A percentile compares a stretch with the other conserved stretches of the same genome.
Conservation (phyloP, 345 rosid genomes). For the Durio zibethinus region DNA sequence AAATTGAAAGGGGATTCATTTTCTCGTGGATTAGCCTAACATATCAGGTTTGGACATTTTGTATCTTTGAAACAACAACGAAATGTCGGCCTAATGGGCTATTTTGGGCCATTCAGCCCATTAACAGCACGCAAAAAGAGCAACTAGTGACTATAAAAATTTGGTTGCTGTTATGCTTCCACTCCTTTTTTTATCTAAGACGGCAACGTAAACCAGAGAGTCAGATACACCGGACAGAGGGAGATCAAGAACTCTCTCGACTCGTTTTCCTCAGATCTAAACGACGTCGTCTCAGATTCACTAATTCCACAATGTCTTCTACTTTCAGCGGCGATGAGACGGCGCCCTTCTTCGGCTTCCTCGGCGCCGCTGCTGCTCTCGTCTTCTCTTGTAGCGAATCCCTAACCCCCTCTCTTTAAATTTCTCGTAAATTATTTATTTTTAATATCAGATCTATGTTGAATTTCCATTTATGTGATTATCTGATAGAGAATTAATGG, state of each 20-base stretch:
- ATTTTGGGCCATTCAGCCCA: background rate
- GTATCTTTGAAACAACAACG: background rate
- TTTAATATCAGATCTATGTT: background rate
- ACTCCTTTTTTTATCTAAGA: background rate
- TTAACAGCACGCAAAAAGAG: background rate
- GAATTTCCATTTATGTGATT: background rate
- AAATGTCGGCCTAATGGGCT: too few relatives aligned
- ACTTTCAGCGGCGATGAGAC: slow-evolving; percentile 75
- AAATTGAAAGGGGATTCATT: too few relatives aligned
- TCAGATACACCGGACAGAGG: too few relatives aligned
- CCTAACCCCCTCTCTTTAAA: too few relatives aligned
- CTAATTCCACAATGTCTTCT: slow-evolving; percentile 38
- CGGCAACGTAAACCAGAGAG: background rate
- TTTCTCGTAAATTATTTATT: background rate
- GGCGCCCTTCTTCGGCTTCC: slow-evolving; percentile 83
- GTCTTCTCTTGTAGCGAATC: slow-evolving; percentile 63
- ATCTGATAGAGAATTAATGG: background rate
- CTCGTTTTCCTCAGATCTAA: slow-evolving; percentile 8
- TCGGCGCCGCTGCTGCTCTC: slow-evolving; percentile 76
- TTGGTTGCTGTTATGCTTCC: background rate
- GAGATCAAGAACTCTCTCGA: background rate
- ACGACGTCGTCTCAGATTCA: slow-evolving; percentile 29
- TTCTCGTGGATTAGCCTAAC: too few relatives aligned
- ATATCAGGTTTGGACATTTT: background rate
- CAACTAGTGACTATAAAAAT: background rate